Percentiles rank a stretch among this genome's conserved stretches.
Evolutionary conservation across 345 rosid genomes (phyloP).

Genomic region (Salix koriyanagi): DNA sequence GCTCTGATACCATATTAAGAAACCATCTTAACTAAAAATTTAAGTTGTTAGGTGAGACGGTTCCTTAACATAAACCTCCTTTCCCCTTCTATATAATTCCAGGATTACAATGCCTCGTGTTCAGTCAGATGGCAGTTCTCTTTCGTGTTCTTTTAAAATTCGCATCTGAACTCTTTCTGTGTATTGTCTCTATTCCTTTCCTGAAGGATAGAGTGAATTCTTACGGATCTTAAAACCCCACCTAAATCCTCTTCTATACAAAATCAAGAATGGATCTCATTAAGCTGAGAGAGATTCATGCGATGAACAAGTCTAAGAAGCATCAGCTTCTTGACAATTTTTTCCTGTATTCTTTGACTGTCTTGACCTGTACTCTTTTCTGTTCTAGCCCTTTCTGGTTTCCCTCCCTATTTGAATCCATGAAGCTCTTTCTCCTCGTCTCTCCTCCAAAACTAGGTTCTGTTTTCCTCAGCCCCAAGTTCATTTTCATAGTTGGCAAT

Average conservation of each 20-base stretch:
- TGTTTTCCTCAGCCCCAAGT: slow-evolving; percentile 29
- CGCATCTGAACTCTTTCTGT: slow-evolving; percentile 14
- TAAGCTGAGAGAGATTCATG: slow-evolving; percentile 27
- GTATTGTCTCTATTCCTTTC: background rate
- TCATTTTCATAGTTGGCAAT: slow-evolving; percentile 51
- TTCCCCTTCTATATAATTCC: slow-evolving; percentile 22
- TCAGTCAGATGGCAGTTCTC: slow-evolving; percentile 29
- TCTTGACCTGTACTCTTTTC: slow-evolving; percentile 32
- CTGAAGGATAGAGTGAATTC: background rate
- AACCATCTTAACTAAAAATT: too few relatives aligned
- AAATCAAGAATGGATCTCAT: slow-evolving; percentile 20
- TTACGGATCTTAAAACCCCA: background rate
- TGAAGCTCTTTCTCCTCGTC: slow-evolving; percentile 20
- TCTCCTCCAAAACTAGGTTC: slow-evolving; percentile 28
- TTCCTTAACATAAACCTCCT: background rate
- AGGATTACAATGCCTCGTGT: slow-evolving; percentile 17
- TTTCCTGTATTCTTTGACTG: slow-evolving; percentile 19
- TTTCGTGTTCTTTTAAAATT: background rate
- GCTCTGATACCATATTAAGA: too few relatives aligned
- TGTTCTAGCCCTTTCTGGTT: slow-evolving; percentile 39
- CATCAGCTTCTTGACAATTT: slow-evolving; percentile 25
- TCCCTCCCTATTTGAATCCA: slow-evolving; percentile 23
- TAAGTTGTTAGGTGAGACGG: too few relatives aligned
- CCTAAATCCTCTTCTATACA: background rate
- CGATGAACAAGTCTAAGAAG: slow-evolving; percentile 34